These are phyloP conservation scores for Hypericum androsaemum DNA, from an alignment of 345 rosid genomes.

Conservation along the genomic window DNA sequence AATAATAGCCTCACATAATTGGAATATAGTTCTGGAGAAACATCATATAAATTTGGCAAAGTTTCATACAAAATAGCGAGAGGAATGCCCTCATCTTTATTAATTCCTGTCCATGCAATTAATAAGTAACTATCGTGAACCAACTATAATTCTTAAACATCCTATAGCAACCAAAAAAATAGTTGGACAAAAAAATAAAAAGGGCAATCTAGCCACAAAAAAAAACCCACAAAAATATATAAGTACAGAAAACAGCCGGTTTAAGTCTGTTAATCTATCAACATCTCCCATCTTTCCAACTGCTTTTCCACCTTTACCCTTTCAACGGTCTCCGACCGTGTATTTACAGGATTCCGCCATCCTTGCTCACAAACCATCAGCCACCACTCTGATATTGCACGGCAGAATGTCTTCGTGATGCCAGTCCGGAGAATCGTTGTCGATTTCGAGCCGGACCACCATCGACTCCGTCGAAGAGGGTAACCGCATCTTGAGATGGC, in stretches of 20 bases:
- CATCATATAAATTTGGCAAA: too few relatives aligned
- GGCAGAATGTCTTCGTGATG: conserved; percentile 55
- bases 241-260: conserved; percentile 15
- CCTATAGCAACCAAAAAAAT: not conserved
- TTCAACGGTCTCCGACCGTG: conserved; percentile 23
- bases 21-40: too few relatives aligned
- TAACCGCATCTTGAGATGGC: conserved; percentile 35
- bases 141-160: conserved; percentile 1
- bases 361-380: conserved; percentile 30
- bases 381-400: conserved; percentile 37
- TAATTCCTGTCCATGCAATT: conserved; percentile 18
- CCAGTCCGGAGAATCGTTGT: conserved; percentile 24
- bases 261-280: conserved; percentile 27
- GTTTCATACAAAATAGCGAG: not conserved
- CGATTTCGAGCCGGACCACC: conserved; percentile 46
- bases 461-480: conserved; percentile 18
- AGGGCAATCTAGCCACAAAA: conserved; percentile 25
- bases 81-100: conserved; percentile 30
- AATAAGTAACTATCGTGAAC: conserved; percentile 21
- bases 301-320: conserved; percentile 10
- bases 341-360: not conserved
- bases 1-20: too few relatives aligned
- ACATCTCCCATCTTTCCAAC: conserved; percentile 25
- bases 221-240: conserved; percentile 1
- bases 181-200: conserved; percentile 7